These are phyloP conservation scores for Hymenoscyphus albidus DNA, from an alignment of 2,329 filamentous ascomycete genomes.

Conservation along the genomic window DNA sequence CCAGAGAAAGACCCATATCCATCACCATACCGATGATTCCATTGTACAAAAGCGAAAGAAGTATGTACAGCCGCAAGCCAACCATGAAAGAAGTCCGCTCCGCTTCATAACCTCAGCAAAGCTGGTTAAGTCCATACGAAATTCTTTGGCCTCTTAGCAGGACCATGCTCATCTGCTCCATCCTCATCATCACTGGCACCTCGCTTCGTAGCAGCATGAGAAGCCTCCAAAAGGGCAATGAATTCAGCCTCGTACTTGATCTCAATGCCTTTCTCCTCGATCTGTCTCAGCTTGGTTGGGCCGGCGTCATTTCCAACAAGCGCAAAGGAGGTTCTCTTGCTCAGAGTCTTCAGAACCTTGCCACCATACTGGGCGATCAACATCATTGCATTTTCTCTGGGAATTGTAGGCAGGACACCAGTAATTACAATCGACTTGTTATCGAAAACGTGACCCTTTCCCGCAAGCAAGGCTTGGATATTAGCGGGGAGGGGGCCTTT, in stretches of 20 bases:
- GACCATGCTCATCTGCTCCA: constrained; percentile 20
- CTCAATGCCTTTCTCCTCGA: constrained; percentile 18
- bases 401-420: constrained; percentile 23
- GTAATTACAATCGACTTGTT: constrained; percentile 23
- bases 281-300: constrained; percentile 28
- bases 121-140: too few relatives aligned
- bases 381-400: constrained; percentile 23
- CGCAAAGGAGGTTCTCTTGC: constrained; percentile 25
- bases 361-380: constrained; percentile 24
- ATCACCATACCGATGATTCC: neutral
- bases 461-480: constrained; percentile 16
- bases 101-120: constrained; percentile 8
- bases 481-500: constrained; percentile 23
- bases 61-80: neutral
- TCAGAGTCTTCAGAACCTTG: constrained; percentile 23
- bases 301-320: constrained; percentile 28
- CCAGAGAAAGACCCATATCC: neutral
- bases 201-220: constrained; percentile 13
- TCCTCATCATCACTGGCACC: constrained; percentile 16
- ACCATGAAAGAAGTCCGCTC: neutral
- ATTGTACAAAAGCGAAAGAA: neutral
- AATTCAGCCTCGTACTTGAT: constrained; percentile 23
- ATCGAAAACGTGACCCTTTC: constrained; percentile 14
- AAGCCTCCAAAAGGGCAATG: constrained; percentile 19
- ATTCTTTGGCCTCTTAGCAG: constrained; percentile 16